Evolutionary conservation across 2,329 filamentous ascomycete species (phyloP).

Genomic region (Allantophomopsis cytisporea): DNA sequence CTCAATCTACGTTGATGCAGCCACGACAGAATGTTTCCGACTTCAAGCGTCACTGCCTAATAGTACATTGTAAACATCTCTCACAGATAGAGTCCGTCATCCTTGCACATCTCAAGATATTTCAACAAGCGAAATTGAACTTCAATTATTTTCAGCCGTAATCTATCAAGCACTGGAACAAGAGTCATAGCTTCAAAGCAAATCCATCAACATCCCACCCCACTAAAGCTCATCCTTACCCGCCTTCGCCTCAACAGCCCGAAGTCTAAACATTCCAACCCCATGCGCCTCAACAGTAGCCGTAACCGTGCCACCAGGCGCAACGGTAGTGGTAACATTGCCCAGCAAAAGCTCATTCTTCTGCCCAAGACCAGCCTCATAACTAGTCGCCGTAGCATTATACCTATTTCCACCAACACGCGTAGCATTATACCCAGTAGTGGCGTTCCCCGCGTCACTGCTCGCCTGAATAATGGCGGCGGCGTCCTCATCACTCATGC

Average conservation of each 20-base stretch:
- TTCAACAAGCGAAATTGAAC: too few species aligned
- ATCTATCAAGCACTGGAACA: too few species aligned
- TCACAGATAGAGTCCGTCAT: too few species aligned
- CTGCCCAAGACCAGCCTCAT: conserved; percentile 28
- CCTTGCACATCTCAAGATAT: too few species aligned
- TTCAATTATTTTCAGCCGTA: too few species aligned
- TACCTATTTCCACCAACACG: conserved; percentile 19
- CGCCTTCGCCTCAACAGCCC: conserved; percentile 21
- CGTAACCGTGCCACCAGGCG: conserved; percentile 25
- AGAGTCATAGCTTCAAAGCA: too few species aligned
- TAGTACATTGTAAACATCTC: too few species aligned
- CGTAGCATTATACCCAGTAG: conserved; percentile 17
- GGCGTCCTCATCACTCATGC: conserved; percentile 33
- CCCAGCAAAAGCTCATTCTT: conserved; percentile 31
- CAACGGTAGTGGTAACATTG: conserved; percentile 26
- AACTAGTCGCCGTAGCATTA: conserved; percentile 33
- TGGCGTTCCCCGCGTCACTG: conserved; percentile 16
- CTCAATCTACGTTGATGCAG: too few species aligned
- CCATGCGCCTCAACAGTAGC: conserved; percentile 32
- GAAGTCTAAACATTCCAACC: conserved; percentile 32
- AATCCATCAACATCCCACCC: too few species aligned
- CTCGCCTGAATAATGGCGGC: conserved; percentile 27
- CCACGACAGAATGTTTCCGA: too few species aligned
- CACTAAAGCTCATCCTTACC: conserved; percentile 25
- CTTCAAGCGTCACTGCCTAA: too few species aligned